These are phyloP conservation scores for Lepidopterella palustris DNA, from an alignment of 495 filamentous ascomycete species.

Conservation along the genomic window DNA sequence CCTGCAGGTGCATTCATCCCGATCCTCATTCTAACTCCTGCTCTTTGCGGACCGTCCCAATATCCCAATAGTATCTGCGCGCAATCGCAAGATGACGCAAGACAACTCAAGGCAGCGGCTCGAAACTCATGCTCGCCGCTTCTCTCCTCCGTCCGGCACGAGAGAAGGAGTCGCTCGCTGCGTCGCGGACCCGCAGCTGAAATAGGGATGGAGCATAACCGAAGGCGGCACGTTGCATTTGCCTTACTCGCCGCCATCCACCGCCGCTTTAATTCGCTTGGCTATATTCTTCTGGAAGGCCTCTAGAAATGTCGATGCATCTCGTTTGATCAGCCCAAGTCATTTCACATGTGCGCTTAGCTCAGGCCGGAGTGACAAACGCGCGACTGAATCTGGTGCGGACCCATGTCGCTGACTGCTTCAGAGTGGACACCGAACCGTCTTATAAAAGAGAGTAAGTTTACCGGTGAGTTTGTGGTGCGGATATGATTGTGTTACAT, in stretches of 20 bases:
- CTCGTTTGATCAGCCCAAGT: conserved; percentile 24
- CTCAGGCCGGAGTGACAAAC: not conserved
- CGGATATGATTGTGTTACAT: conserved; percentile 1
- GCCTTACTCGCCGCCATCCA: not conserved
- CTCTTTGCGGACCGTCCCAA: not conserved
- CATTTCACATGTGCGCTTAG: conserved; percentile 2
- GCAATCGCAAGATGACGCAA: not conserved
- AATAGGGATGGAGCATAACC: not conserved
- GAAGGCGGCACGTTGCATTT: not conserved
- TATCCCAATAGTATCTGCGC: not conserved
- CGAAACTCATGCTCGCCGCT: not conserved
- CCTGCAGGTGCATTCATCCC: not conserved
- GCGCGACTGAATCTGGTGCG: conserved; percentile 1
- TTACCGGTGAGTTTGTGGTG: not conserved
- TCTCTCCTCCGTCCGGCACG: not conserved
- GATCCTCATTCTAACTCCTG: not conserved
- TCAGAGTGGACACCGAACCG: not conserved
- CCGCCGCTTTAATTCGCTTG: conserved; percentile 22
- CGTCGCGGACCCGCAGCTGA: not conserved
- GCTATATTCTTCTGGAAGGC: conserved; percentile 26
- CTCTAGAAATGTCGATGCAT: conserved; percentile 23
- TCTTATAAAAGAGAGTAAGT: not conserved
- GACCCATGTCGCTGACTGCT: not conserved
- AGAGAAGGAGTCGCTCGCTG: no score
- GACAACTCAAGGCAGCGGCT: not conserved